A percentile compares a stretch with the other conserved stretches of the same genome.
phyloP scores from a whole-genome alignment of 2,329 filamentous ascomycete genomes.

The Corniculantispora saksenae region DNA sequence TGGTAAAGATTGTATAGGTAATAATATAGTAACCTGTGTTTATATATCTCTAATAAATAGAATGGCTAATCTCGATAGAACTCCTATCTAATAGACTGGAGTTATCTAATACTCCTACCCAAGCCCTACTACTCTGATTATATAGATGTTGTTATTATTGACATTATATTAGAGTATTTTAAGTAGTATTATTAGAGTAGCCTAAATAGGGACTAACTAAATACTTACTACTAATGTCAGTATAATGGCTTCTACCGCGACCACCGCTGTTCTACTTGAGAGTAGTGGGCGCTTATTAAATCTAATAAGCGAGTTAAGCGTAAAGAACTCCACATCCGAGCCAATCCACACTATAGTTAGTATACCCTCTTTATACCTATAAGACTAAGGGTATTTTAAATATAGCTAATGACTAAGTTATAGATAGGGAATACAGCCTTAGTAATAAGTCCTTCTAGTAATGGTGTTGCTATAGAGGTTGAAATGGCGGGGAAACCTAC shows the following conservation, averaged over 20 bases:
- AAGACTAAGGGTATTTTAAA: no score
- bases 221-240: no score
- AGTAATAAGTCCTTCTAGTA: background rate
- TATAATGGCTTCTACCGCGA: background rate
- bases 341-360: background rate
- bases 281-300: background rate
- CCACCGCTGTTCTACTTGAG: background rate
- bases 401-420: background rate
- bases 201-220: no score
- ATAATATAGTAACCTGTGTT: conserved; percentile 1
- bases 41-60: background rate
- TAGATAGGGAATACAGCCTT: background rate
- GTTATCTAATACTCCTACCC: background rate
- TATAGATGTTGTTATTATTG: no score
- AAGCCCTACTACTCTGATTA: background rate
- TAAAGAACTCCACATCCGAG: background rate
- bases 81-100: background rate
- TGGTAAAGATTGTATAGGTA: conserved; percentile 2
- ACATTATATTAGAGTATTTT: no score
- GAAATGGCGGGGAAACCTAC: background rate
- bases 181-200: no score
- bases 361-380: background rate
- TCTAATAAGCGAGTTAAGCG: background rate
- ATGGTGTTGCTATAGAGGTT: background rate
- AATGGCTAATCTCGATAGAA: conserved; percentile 3